A percentile compares a stretch with the other conserved stretches of the same genome.
Conservation (phyloP, 805 yeast genomes). For the Blastobotrys peoriensis region DNA sequence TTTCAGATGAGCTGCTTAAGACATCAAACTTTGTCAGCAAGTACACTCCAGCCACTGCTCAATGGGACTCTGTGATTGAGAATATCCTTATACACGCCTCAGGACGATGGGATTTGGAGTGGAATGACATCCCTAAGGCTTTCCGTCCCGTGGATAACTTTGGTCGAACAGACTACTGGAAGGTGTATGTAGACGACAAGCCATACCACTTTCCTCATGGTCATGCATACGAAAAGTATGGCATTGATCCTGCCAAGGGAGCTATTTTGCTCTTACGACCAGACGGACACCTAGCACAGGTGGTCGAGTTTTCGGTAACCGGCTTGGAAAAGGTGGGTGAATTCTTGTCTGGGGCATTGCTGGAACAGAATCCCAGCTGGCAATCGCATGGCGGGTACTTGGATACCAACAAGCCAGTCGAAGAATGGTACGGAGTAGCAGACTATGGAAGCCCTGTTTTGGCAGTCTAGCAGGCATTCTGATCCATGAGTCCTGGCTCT, state of each 20-base stretch:
- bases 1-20: neutral
- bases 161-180: slow-evolving; percentile 28
- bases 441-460: slow-evolving; percentile 10
- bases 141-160: slow-evolving; percentile 24
- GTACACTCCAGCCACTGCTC: slow-evolving; percentile 28
- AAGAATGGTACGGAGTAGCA: slow-evolving; percentile 12
- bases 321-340: slow-evolving; percentile 21
- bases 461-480: slow-evolving; percentile 4
- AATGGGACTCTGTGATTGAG: slow-evolving; percentile 27
- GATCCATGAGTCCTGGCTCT: no score
- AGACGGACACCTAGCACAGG: slow-evolving; percentile 31
- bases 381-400: slow-evolving; percentile 3
- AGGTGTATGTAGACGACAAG: slow-evolving; percentile 24
- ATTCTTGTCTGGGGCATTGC: slow-evolving; percentile 21
- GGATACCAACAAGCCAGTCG: slow-evolving; percentile 1
- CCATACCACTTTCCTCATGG: slow-evolving; percentile 29
- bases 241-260: slow-evolving; percentile 26
- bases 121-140: slow-evolving; percentile 27
- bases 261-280: slow-evolving; percentile 29
- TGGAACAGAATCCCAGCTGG: slow-evolving; percentile 7
- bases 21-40: slow-evolving; percentile 10
- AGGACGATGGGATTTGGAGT: slow-evolving; percentile 19
- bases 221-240: slow-evolving; percentile 27
- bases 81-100: slow-evolving; percentile 25
- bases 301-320: slow-evolving; percentile 14